These are phyloP conservation scores for Candida sonorensis DNA, from an alignment of 805 yeast genomes.

Conservation along the genomic window DNA sequence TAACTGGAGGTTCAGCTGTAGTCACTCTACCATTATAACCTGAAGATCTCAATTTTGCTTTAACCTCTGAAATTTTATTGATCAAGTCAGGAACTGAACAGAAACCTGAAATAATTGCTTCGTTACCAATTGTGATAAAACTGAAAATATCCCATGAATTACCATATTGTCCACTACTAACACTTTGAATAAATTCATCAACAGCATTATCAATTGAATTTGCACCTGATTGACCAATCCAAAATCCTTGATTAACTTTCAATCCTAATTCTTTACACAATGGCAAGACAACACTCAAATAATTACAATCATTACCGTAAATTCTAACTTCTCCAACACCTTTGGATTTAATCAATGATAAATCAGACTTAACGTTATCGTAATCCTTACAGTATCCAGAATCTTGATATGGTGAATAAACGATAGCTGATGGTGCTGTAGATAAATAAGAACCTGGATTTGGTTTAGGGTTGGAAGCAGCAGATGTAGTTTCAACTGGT, in stretches of 20 bases:
- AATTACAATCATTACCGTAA: constrained; percentile 84
- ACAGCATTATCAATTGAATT: constrained; percentile 63
- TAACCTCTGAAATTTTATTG: constrained; percentile 58
- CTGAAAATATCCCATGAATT: constrained; percentile 70
- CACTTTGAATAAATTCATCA: constrained; percentile 41
- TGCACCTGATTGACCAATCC: constrained; percentile 62
- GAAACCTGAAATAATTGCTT: constrained; percentile 65
- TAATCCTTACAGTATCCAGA: constrained; percentile 62
- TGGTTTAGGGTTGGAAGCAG: constrained; percentile 1
- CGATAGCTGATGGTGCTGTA: constrained; percentile 49
- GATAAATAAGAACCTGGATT: constrained; percentile 22
- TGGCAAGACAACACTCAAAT: constrained; percentile 59
- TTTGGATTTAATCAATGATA: constrained; percentile 47
- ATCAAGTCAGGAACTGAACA: constrained; percentile 57
- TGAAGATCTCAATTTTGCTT: constrained; percentile 46
- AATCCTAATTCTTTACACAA: constrained; percentile 53
- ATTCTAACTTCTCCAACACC: constrained; percentile 65
- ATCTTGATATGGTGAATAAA: constrained; percentile 72
- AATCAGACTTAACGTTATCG: constrained; percentile 49
- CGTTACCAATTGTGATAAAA: constrained; percentile 80
- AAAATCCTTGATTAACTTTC: constrained; percentile 79
- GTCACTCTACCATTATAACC: constrained; percentile 76
- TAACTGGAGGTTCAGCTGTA: constrained; percentile 86
- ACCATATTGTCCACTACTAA: constrained; percentile 30
- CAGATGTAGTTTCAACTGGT: constrained; percentile 7